Evolutionary conservation across 148 eudicot genomes (phyloP), one percentile per base, ranked within the genome.

Genomic region (Amaranthus cruentus): DNA sequence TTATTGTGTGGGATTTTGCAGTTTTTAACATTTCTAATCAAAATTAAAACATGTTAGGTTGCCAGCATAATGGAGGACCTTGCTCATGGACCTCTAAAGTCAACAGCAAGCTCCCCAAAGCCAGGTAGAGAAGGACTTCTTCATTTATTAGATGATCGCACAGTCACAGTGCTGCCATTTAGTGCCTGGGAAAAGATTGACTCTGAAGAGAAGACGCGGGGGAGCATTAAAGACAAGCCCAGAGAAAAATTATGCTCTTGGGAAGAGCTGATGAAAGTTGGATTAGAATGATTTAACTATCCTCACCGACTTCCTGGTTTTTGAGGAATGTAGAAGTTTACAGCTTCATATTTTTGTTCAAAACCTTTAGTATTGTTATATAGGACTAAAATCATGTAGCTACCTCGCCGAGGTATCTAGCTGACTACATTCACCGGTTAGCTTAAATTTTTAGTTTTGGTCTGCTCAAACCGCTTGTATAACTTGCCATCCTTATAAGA

Each of bases 51-150:
- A 43, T 79, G 50, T 43, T 84, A 95, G 97, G 83, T 95, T 70
- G 82, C 82, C 4, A 85, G 88, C 86, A 86, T 95, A 21, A 81
- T 84, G 63, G 96, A 88, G 63, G 97, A 91, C 80, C 82, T 91
- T 38, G 75, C 81, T 47, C 80, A 69, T 67, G 97, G 89, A 76
- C 78, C 74, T 9, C 62, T 88, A 72, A 75, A 73, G 38, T 73
- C 87, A 49, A 28, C 56, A 11, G 83, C 88, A 73, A 81, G 81
- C 72, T 63, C 76, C 60, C 75, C 86, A 53, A 91, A 88, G 81
- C 85, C 87, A n/a, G 98, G 98, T 14, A 86, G 93, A 73, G 90
- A 88, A 80, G 97, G 96, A 49, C 96, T 91, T 38, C 78, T 83
- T 18, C 81, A 85, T 47, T 71, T 95, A 48, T 76, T 95, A 69